Evolutionary conservation across 768 basidiomycete species (phyloP).

Genomic region (Amanita phalloides): DNA sequence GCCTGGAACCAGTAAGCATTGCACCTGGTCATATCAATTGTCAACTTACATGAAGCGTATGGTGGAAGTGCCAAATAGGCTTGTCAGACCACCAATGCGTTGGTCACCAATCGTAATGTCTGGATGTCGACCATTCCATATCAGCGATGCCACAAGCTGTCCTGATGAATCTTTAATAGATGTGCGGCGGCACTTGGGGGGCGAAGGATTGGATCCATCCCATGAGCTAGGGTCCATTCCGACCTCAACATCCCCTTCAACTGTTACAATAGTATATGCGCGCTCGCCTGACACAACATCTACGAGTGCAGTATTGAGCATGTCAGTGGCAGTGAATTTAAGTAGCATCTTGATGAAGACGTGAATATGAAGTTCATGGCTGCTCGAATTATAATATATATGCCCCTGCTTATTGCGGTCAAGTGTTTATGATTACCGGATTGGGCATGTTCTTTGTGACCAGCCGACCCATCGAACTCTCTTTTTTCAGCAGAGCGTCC

Average conservation of each 20-base stretch:
- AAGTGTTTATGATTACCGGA: conserved; percentile 32
- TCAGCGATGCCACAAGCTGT: conserved; percentile 31
- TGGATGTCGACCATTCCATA: conserved; percentile 44
- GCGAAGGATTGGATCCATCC: conserved; percentile 5
- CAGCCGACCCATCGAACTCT: not conserved
- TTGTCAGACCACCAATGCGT: conserved; percentile 36
- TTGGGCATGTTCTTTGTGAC: conserved; percentile 35
- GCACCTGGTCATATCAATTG: not conserved
- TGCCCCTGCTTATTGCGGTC: conserved; percentile 21
- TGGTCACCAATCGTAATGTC: conserved; percentile 40
- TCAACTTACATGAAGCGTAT: conserved; percentile 40
- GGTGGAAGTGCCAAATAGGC: conserved; percentile 47
- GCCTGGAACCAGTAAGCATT: conserved; percentile 21
- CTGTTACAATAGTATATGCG: conserved; percentile 39
- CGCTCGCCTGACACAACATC: conserved; percentile 39
- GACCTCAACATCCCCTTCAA: conserved; percentile 12
- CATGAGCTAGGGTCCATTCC: conserved; percentile 1
- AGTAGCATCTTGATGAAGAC: conserved; percentile 34
- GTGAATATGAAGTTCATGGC: conserved; percentile 3
- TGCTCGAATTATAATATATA: conserved; percentile 9
- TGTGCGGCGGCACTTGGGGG: conserved; percentile 22
- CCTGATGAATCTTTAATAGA: conserved; percentile 31
- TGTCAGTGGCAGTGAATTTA: conserved; percentile 47
- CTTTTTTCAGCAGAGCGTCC: not conserved
- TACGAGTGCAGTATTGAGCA: conserved; percentile 45